Evolutionary conservation across 2,329 filamentous ascomycete species (phyloP).

Genomic region (Corynespora cassiicola): DNA sequence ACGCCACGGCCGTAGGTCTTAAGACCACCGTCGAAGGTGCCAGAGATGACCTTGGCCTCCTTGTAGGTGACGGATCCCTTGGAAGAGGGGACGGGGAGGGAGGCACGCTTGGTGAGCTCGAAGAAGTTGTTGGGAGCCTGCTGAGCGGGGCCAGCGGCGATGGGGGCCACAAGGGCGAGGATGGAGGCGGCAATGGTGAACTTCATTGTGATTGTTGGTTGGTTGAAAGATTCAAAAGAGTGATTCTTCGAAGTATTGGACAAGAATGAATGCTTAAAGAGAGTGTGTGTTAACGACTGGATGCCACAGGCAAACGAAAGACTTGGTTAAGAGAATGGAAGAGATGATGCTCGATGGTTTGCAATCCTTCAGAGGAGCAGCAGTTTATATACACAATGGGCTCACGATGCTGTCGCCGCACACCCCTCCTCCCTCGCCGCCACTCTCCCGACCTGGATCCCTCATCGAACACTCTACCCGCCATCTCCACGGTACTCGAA

Average conservation of each 20-base stretch:
- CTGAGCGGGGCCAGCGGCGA: constrained; percentile 35
- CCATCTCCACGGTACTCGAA: too few relatives aligned
- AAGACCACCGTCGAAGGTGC: constrained; percentile 40
- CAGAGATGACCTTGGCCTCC: constrained; percentile 26
- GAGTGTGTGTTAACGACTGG: too few relatives aligned
- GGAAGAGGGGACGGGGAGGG: constrained; percentile 37
- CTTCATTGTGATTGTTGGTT: constrained; percentile 37
- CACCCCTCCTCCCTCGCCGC: too few relatives aligned
- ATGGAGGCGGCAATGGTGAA: constrained; percentile 35
- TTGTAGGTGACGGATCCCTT: constrained; percentile 39
- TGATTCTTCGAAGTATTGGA: constrained; percentile 41
- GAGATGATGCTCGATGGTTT: too few relatives aligned
- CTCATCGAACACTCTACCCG: too few relatives aligned
- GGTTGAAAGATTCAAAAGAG: constrained; percentile 8
- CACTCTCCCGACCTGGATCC: too few relatives aligned
- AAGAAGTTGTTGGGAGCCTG: constrained; percentile 28
- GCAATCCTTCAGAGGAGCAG: too few relatives aligned
- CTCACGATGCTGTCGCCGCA: too few relatives aligned
- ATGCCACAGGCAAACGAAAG: too few relatives aligned
- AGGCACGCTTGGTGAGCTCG: constrained; percentile 36
- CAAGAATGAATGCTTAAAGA: too few relatives aligned
- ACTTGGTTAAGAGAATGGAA: too few relatives aligned
- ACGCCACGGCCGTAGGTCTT: constrained; percentile 43
- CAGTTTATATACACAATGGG: too few relatives aligned
- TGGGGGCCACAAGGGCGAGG: constrained; percentile 32